Evolutionary conservation across 1,284 basidiomycete genomes (phyloP), one percentile per base, ranked within the genome.

Genomic region (Salmacisia buchloeana): DNA sequence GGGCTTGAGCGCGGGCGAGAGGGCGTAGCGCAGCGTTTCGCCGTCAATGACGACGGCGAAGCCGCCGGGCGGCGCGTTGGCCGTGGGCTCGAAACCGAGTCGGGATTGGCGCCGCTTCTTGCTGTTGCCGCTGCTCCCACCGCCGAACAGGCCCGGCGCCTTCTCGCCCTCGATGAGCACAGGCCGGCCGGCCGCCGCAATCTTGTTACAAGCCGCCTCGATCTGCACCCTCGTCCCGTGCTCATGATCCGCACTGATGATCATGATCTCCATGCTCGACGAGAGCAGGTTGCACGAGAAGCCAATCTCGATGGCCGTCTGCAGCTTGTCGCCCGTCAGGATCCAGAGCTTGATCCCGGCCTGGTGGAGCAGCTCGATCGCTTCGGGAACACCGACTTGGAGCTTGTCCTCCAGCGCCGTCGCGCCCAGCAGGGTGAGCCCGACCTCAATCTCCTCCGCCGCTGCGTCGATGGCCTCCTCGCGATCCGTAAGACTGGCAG

Each of bases 301-400:
- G 60, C 86, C 89, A 65, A 97, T 97, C 80, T 97, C 94, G 77
- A 97, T 97, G 21, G 94, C 94, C 2, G 94, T 97, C 81, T 97
- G 94, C 0, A 97, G 85, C 81, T 97, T 97, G 83, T 97, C 94
- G 58, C 93, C 93, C 35, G 91, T 94, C 62, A 94, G 82, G 78
- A 94, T 92, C 94, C 94, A 98, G 2, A 98, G 82, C 82, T 97
- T 97, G 83, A 98, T 97, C 7, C 94, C 94, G 0, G 94, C 94
- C 45, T 86, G 84, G 77, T 97, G 94, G 21, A 98, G 83, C 64
- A 85, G 89, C 72, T 92, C 92, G 71, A 98, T 97, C 0, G 94
- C 89, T 66, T 96, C 93, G 0, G 94, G 94, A 0, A 98, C 94
- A 31, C 94, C 94, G 73, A 90, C 92, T 80, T 98, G 94, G 67